Base-by-base conservation (phyloP, 106 monocot genomes). In the Dioscorea alata region DNA sequence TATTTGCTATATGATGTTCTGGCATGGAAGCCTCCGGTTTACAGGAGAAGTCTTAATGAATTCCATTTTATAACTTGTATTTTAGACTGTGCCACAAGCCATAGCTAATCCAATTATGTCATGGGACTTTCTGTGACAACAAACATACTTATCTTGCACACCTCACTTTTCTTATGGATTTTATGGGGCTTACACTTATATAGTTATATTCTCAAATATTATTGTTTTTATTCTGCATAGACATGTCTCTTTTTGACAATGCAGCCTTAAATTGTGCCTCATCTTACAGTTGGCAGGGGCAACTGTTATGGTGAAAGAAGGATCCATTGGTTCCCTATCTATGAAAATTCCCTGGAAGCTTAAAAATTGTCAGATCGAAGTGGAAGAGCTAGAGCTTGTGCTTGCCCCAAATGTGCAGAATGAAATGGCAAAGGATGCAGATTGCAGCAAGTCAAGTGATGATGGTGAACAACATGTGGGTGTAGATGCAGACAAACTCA, bases 311-410 rank as follows among this genome's bases (percentile, higher is more conserved):
- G 70, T 99, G 23, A 92, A 87, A 81, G 97, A 92, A 85, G 97
- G 97, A 75, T 92, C 92, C 10, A 83, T 99, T 73, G 81, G 71
- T 23, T 92, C 92, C 52, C 49, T 99, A 62, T 87, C 90, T 12
- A 76, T 99, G 71, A 99, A 69, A 78, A 72, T 97, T 49, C 89
- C 96, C 0, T 85, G 80, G 82, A 87, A 74, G 75, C 79, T 87
- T 49, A 76, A 82, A 69, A 83, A 85, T 65, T 92, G 92, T 75
- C 81, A 99, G 73, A 99, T 99, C 52, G 87, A 93, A 77, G 73
- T 99, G 21, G 87, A 93, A 70, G 97, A 90, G 49, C 77, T 99
- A 63, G 97, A 99, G 71, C 80, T 99, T 67, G 83, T 99, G 23
- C 69, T 87, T 79, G 74, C 82, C 63, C 85, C 92, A 65, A 81